These are phyloP conservation scores for Capsicum rhomboideum DNA, from an alignment of 257 asterid species.

Conservation along the genomic window DNA sequence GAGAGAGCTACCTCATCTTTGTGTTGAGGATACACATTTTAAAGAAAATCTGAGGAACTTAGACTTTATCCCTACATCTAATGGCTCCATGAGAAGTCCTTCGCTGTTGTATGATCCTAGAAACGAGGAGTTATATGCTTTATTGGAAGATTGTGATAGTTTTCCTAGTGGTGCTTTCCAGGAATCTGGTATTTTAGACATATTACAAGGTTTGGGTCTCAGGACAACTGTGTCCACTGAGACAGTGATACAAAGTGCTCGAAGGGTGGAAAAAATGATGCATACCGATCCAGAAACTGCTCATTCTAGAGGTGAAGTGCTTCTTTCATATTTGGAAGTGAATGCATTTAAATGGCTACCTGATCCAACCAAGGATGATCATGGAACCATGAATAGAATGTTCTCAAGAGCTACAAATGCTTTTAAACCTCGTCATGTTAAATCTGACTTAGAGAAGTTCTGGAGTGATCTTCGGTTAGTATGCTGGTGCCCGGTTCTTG, in stretches of 20 bases:
- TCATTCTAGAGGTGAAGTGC: constrained; percentile 68
- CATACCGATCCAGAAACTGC: constrained; percentile 53
- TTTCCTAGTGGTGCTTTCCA: constrained; percentile 65
- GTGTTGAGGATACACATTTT: constrained; percentile 64
- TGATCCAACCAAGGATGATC: constrained; percentile 41
- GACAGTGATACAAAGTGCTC: constrained; percentile 79
- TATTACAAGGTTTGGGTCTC: constrained; percentile 88
- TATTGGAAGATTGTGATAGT: constrained; percentile 75
- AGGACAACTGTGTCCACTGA: constrained; percentile 72
- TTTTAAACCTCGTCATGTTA: constrained; percentile 54
- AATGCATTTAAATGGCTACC: constrained; percentile 84
- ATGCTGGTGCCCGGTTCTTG: constrained; percentile 94
- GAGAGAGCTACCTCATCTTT: constrained; percentile 75
- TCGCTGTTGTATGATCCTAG: constrained; percentile 74
- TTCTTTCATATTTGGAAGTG: constrained; percentile 86
- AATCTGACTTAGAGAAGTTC: constrained; percentile 72
- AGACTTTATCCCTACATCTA: constrained; percentile 63
- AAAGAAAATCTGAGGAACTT: constrained; percentile 52
- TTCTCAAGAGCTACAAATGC: constrained; percentile 62
- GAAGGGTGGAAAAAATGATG: constrained; percentile 61
- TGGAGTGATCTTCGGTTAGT: constrained; percentile 88
- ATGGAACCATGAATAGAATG: constrained; percentile 49
- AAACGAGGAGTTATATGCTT: constrained; percentile 76
- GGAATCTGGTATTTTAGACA: constrained; percentile 62
- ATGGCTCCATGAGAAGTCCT: constrained; percentile 65